Evolutionary conservation across 306 rosid genomes (phyloP).

Genomic region (Sindora glabra): DNA sequence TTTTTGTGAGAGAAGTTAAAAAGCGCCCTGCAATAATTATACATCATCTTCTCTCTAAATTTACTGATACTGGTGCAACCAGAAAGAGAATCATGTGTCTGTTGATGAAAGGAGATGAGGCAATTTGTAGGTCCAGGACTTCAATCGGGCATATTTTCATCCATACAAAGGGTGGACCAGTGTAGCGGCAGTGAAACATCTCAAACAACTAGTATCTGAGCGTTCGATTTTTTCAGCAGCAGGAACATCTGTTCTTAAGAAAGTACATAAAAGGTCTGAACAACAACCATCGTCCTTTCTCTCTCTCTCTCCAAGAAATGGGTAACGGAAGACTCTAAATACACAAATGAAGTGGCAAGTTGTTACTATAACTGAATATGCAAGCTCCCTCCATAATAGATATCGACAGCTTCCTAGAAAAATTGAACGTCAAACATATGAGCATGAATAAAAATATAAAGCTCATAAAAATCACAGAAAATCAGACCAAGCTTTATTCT

Average conservation of each 20-base stretch:
- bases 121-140: background rate
- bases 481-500: background rate
- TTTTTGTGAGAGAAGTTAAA: background rate
- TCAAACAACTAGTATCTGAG: background rate
- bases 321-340: background rate
- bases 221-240: background rate
- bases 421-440: background rate
- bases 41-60: background rate
- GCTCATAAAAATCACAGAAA: background rate
- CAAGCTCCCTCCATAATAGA: slow-evolving; percentile 77
- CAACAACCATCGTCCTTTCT: background rate
- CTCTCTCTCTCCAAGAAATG: background rate
- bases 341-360: background rate
- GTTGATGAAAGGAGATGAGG: background rate
- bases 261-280: background rate
- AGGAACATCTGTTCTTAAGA: no score
- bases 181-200: background rate
- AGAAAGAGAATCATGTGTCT: background rate
- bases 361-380: slow-evolving; percentile 23
- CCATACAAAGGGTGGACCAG: background rate
- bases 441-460: background rate
- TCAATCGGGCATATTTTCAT: background rate
- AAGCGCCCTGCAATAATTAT: background rate
- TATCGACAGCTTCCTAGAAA: slow-evolving; percentile 60
- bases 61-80: background rate